phyloP scores from a whole-genome alignment of 495 filamentous ascomycete species.

The Usnea hakonensis region DNA sequence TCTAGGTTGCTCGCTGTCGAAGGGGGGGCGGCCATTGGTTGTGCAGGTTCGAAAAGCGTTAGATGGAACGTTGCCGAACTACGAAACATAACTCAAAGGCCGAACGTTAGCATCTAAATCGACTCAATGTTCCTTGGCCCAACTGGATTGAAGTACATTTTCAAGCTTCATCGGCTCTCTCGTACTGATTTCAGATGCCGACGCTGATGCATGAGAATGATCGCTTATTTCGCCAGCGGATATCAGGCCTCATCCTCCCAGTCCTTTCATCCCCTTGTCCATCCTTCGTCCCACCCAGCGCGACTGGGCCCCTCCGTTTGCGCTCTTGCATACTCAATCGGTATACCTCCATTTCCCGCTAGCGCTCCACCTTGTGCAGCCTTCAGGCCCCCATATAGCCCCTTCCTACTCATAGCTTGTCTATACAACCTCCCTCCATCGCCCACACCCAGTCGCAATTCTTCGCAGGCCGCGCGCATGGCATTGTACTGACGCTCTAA shows the following conservation, averaged over 20 bases:
- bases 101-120: neutral
- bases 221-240: neutral
- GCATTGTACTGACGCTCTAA: slow-evolving; percentile 69
- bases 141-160: neutral
- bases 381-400: slow-evolving; percentile 46
- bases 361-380: slow-evolving; percentile 11
- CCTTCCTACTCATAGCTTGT: slow-evolving; percentile 77
- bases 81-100: neutral
- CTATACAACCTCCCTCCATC: slow-evolving; percentile 76
- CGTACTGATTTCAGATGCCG: neutral
- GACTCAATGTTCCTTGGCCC: neutral
- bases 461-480: slow-evolving; percentile 75
- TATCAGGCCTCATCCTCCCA: neutral
- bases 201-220: neutral
- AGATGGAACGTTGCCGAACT: neutral
- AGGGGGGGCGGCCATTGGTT: neutral
- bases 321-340: slow-evolving; percentile 78
- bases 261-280: slow-evolving; percentile 32
- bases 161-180: neutral
- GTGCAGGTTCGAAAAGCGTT: slow-evolving; percentile 13
- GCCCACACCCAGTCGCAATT: slow-evolving; percentile 60
- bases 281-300: slow-evolving; percentile 70
- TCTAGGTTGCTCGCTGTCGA: slow-evolving; percentile 4
- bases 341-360: slow-evolving; percentile 44
- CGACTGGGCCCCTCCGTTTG: slow-evolving; percentile 70